Evolutionary conservation across 768 basidiomycete species (phyloP).

Genomic region (Tulasnella sp.): DNA sequence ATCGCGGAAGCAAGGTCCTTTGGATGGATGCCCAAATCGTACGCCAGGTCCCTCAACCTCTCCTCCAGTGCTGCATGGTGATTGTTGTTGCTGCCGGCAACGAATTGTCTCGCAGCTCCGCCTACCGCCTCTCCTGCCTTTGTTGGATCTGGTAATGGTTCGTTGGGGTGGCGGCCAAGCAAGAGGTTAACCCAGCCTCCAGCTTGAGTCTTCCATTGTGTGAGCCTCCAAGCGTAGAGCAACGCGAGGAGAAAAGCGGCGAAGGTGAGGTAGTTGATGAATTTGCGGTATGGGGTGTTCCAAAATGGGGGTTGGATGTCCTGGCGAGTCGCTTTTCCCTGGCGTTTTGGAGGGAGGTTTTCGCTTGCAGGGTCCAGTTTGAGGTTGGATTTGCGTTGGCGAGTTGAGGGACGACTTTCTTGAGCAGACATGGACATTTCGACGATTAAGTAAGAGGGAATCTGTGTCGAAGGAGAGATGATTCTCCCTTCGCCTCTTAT

Average conservation of each 20-base stretch:
- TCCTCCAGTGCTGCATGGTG: conserved; percentile 18
- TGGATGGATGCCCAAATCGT: conserved; percentile 28
- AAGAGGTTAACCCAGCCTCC: conserved; percentile 29
- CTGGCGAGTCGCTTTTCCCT: not conserved
- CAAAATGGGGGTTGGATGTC: conserved; percentile 14
- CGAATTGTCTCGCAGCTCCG: not conserved
- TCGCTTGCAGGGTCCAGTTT: not conserved
- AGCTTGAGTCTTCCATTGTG: conserved; percentile 25
- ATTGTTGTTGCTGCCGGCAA: not conserved
- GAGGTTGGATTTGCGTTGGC: conserved; percentile 5
- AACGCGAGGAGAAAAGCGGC: conserved; percentile 8
- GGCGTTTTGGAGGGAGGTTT: conserved; percentile 23
- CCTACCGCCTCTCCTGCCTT: not conserved
- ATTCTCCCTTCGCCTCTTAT: not conserved
- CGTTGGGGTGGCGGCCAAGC: conserved; percentile 23
- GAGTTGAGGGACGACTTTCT: not conserved
- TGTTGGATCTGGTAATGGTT: conserved; percentile 13
- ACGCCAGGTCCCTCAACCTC: conserved; percentile 24
- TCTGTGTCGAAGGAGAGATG: not conserved
- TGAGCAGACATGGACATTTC: not conserved
- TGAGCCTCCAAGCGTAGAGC: conserved; percentile 29
- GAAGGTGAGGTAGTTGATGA: conserved; percentile 26
- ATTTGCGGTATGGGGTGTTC: conserved; percentile 19
- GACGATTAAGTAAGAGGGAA: not conserved
- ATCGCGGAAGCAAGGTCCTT: conserved; percentile 27